A percentile compares a stretch with the other conserved stretches of the same genome.
Evolutionary conservation across 1,284 basidiomycete genomes (phyloP).

Genomic region (Cryptococcus sp.): DNA sequence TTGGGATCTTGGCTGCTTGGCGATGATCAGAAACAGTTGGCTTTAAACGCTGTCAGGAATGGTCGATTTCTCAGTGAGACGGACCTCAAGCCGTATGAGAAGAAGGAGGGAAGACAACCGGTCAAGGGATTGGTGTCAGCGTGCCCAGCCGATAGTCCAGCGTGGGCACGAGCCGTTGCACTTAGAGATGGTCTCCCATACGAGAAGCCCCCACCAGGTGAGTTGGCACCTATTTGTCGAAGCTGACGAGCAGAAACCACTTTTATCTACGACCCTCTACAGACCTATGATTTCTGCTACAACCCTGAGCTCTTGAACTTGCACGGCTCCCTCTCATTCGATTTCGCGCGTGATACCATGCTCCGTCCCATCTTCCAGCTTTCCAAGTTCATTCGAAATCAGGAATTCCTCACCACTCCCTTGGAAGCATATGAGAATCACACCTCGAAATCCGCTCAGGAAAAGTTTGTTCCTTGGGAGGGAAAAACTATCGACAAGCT

Average conservation of each 20-base stretch:
- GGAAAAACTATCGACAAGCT: conserved; percentile 49
- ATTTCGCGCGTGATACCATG: conserved; percentile 35
- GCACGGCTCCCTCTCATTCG: conserved; percentile 47
- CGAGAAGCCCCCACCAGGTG: conserved; percentile 8
- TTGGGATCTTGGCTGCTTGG: conserved; percentile 43
- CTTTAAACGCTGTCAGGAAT: conserved; percentile 25
- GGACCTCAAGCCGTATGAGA: conserved; percentile 38
- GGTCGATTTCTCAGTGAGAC: conserved; percentile 32
- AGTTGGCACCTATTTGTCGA: conserved; percentile 2
- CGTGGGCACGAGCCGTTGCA: conserved; percentile 18
- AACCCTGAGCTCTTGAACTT: conserved; percentile 35
- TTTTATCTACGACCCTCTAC: conserved; percentile 41
- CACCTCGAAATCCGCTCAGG: conserved; percentile 19
- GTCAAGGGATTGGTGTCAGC: conserved; percentile 28
- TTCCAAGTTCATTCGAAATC: conserved; percentile 44
- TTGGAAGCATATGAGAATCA: conserved; percentile 48
- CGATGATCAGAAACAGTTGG: conserved; percentile 37
- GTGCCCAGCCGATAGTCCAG: conserved; percentile 29
- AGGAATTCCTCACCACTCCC: conserved; percentile 48
- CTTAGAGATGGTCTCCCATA: conserved; percentile 12
- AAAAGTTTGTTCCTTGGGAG: conserved; percentile 44
- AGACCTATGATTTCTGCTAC: conserved; percentile 41
- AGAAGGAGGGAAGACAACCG: conserved; percentile 28
- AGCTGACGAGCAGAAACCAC: conserved; percentile 30
- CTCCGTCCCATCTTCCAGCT: conserved; percentile 51